Conservation (phyloP, 306 rosid genomes). For the Cicer pinnatifidum region DNA sequence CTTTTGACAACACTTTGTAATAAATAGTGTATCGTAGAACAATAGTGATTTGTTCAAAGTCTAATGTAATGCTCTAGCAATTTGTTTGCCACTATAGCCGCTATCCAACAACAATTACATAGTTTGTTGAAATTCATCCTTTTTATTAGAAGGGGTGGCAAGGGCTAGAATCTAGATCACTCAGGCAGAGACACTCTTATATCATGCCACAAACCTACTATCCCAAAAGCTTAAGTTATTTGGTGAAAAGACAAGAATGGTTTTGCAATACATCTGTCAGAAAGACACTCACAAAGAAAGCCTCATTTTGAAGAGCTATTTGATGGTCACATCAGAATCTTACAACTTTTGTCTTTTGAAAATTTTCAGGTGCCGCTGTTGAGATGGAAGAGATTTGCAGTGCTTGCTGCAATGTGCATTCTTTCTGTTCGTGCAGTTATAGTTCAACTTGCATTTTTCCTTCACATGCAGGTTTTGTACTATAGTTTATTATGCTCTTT, state of each 20-base stretch:
- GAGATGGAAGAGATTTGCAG: slow-evolving; percentile 97
- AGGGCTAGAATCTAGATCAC: slow-evolving; percentile 1
- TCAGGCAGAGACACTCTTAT: not conserved
- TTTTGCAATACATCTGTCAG: slow-evolving; percentile 12
- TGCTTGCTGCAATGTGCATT: slow-evolving; percentile 94
- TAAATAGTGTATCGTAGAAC: too few relatives aligned
- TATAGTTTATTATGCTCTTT: slow-evolving; percentile 26
- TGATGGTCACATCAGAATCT: slow-evolving; percentile 13
- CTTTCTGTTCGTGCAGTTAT: slow-evolving; percentile 92
- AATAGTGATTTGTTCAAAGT: too few relatives aligned
- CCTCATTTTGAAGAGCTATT: slow-evolving; percentile 31
- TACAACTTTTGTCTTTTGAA: slow-evolving; percentile 28
- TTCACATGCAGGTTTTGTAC: slow-evolving; percentile 82
- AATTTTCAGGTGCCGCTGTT: slow-evolving; percentile 70
- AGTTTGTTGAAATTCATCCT: not conserved
- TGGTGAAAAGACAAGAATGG: not conserved
- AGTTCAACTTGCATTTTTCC: slow-evolving; percentile 97
- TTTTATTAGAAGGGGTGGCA: not conserved
- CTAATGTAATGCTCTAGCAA: too few relatives aligned
- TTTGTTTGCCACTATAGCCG: too few relatives aligned
- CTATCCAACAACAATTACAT: too few relatives aligned
- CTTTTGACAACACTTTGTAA: too few relatives aligned
- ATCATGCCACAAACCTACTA: not conserved
- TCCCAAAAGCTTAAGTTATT: not conserved
- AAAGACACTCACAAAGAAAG: slow-evolving; percentile 7